Conservation (phyloP, 768 basidiomycete genomes). For the Suillus paluster region DNA sequence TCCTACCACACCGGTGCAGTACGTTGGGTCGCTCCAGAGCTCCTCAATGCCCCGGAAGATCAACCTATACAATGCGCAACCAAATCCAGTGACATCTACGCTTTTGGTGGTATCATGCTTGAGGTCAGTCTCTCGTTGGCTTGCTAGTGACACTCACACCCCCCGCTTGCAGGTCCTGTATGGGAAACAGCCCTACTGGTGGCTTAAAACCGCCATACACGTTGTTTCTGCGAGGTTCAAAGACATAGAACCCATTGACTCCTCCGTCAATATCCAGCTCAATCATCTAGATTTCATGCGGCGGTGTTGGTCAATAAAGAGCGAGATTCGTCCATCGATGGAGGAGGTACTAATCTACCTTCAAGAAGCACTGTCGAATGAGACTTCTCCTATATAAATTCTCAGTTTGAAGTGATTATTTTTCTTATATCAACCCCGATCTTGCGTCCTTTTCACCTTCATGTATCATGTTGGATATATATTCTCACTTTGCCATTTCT, state of each 20-base stretch:
- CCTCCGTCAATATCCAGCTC: conserved; percentile 12
- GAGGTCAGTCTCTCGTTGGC: conserved; percentile 14
- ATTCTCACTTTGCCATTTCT: not conserved
- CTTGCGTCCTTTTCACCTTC: not conserved
- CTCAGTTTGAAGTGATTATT: not conserved
- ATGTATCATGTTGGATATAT: no score
- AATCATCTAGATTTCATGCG: conserved; percentile 25
- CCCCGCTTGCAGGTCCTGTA: conserved; percentile 29
- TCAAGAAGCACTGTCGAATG: not conserved
- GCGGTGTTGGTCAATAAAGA: conserved; percentile 31
- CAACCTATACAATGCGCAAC: conserved; percentile 11
- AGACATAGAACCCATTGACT: conserved; percentile 14
- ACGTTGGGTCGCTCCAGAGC: conserved; percentile 22
- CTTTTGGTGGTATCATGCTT: conserved; percentile 25
- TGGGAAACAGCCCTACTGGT: conserved; percentile 25
- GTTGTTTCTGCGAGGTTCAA: conserved; percentile 24
- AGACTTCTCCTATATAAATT: not conserved
- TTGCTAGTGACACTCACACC: not conserved
- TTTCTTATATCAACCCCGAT: not conserved
- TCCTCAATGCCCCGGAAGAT: conserved; percentile 8
- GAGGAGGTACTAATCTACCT: conserved; percentile 22
- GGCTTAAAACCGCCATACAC: conserved; percentile 26
- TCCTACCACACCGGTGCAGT: conserved; percentile 23
- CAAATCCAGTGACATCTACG: conserved; percentile 22
- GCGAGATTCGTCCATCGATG: conserved; percentile 17